phyloP scores from a whole-genome alignment of 805 yeast species.

The Clavispora santaluciae region DNA sequence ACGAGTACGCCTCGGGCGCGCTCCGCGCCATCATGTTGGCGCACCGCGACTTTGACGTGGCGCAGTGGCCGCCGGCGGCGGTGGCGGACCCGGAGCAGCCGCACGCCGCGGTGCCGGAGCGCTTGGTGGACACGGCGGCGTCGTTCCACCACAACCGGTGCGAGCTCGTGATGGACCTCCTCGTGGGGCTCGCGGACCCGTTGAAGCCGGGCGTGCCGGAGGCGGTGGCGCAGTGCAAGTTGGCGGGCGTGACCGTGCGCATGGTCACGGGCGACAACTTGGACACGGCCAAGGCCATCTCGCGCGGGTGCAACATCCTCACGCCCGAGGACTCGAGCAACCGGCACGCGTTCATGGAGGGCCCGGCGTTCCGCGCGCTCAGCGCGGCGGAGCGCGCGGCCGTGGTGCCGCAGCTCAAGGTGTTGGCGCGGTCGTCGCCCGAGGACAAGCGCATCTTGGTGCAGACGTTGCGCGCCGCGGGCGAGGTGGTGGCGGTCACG shows the following conservation, averaged over 20 bases:
- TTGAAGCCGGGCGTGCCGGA: constrained; percentile 84
- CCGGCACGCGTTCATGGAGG: constrained; percentile 76
- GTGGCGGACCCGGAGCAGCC: constrained; percentile 26
- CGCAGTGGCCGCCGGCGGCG: constrained; percentile 66
- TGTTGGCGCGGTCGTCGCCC: constrained; percentile 92
- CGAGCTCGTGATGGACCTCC: constrained; percentile 38
- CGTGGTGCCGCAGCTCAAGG: constrained; percentile 71
- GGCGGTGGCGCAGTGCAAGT: constrained; percentile 79
- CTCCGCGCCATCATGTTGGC: constrained; percentile 86
- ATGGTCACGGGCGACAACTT: constrained; percentile 99
- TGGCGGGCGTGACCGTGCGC: constrained; percentile 90
- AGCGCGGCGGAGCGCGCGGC: constrained; percentile 48
- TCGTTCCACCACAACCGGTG: constrained; percentile 8
- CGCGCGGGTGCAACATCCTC: constrained; percentile 77
- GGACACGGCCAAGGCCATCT: constrained; percentile 87
- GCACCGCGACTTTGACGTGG: constrained; percentile 59
- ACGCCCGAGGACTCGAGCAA: constrained; percentile 47
- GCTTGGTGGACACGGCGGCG: constrained; percentile 20
- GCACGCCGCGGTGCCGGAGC: constrained; percentile 38
- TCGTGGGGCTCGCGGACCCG: constrained; percentile 95
- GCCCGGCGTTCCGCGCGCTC: constrained; percentile 79
- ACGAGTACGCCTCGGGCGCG: constrained; percentile 68
- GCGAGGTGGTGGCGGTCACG: constrained; percentile 97
- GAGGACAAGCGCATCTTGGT: constrained; percentile 90
- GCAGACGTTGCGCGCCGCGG: constrained; percentile 67